Conservation (phyloP, 78 protist genomes). For the Dictyostelium purpureum region DNA sequence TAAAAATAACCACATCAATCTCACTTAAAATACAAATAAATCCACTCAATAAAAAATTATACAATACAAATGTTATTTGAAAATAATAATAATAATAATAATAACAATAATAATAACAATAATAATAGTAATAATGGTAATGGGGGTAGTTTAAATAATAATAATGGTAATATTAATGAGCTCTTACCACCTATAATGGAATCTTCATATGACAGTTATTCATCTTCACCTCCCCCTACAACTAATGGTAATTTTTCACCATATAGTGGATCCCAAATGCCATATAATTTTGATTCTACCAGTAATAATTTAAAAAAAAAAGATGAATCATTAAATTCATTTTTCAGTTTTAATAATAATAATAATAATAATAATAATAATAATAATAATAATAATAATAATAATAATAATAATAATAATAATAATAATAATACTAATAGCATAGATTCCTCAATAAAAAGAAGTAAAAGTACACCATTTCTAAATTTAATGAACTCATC, state of each 20-base stretch:
- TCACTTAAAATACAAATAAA: too few relatives aligned
- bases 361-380: not conserved
- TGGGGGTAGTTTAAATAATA: too few relatives aligned
- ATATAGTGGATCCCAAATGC: not conserved
- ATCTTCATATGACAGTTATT: not conserved
- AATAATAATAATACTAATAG: not conserved
- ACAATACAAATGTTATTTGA: too few relatives aligned
- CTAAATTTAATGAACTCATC: constrained; percentile 4
- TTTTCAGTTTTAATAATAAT: not conserved
- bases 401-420: not conserved
- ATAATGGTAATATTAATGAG: not conserved
- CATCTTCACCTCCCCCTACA: not conserved
- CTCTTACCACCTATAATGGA: not conserved
- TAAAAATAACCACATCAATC: too few relatives aligned
- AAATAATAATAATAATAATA: not conserved
- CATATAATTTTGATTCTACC: not conserved
- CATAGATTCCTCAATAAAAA: not conserved
- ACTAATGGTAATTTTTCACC: not conserved
- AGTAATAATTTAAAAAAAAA: not conserved
- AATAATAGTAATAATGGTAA: not conserved
- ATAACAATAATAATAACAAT: not conserved
- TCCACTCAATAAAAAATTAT: too few relatives aligned
- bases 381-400: too few relatives aligned
- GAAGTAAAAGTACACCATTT: constrained; percentile 43
- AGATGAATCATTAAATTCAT: not conserved